Conservation (phyloP, 2,329 filamentous ascomycete species). For the Colletotrichum eleusines region DNA sequence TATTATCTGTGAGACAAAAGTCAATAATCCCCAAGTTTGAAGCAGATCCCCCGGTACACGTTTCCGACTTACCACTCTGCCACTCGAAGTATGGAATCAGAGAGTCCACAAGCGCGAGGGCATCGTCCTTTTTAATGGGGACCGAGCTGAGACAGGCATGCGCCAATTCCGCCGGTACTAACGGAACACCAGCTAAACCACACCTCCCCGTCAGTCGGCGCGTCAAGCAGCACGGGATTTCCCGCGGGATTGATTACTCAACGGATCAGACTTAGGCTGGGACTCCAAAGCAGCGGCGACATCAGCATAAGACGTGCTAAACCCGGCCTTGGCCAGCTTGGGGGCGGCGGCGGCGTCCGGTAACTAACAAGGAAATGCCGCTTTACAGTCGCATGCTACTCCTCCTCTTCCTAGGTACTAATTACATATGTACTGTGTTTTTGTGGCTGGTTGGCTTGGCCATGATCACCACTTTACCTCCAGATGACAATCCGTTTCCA, state of each 20-base stretch:
- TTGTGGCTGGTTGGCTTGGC: neutral
- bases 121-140: constrained; percentile 54
- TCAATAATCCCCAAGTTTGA: neutral
- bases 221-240: neutral
- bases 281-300: no score
- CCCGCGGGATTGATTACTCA: neutral
- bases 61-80: constrained; percentile 50
- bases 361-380: constrained; percentile 2
- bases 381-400: neutral
- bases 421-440: no score
- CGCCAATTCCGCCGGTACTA: constrained; percentile 53
- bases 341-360: neutral
- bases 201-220: neutral
- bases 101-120: constrained; percentile 54
- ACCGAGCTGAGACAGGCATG: constrained; percentile 57
- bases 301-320: constrained; percentile 11
- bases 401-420: neutral
- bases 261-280: no score
- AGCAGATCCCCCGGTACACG: no score
- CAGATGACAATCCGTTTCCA: no score
- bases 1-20: constrained; percentile 45
- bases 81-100: constrained; percentile 57
- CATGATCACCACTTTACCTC: no score
- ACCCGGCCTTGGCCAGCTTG: neutral
- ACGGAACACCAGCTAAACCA: constrained; percentile 6